Base-by-base conservation (phyloP, 2,329 filamentous ascomycete genomes). In the Paraphoma chrysanthemicola region DNA sequence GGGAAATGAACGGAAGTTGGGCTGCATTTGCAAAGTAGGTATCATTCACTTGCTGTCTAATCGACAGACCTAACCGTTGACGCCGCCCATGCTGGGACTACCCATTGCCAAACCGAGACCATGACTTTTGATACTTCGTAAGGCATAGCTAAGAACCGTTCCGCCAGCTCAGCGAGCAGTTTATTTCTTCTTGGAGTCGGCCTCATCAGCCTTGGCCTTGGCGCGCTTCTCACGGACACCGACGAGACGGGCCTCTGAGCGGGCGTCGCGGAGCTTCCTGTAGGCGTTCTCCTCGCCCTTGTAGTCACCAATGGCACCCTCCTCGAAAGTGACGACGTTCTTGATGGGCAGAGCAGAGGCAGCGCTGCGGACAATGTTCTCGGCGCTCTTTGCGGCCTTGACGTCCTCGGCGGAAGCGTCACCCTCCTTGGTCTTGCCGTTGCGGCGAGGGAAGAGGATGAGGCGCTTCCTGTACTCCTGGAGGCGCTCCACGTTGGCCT, bases 361-460 rank as follows among this genome's bases (percentile, higher is more conserved):
- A 74, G 88, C 77, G 77, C 79, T 82, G 71, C 77, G 81, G 73
- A 80, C 73, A 72, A 83, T 74, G 73, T 81, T 82, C 72, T 84
- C 80, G 70, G 72, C 75, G 62, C 81, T 78, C 79, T 84, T 83
- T 79, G 87, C 87, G 74, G 88, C 82, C 79, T 88, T 90, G 83
- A 95, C 88, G 62, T 90, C 89, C 77, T 94, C 91, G 79, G 91
- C 91, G 81, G 90, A 85, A 67, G 89, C 90, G 83, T 97, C 92
- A 81, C 91, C 91, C 80, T 90, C 90, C 92, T 97, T 97, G 84
- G 90, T 88, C 84, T 95, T 73, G 84, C 93, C 93, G 80, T 88
- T 88, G 84, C 92, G 93, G 87, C 93, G 92, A 80, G 95, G 95
- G 88, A 99, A 97, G 80, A 99, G 88, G 81, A 99, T 97, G 78